Percentiles rank a stretch among this genome's conserved stretches.
Conservation (phyloP, 2,329 filamentous ascomycete species). For the Alternaria gansuensis region DNA sequence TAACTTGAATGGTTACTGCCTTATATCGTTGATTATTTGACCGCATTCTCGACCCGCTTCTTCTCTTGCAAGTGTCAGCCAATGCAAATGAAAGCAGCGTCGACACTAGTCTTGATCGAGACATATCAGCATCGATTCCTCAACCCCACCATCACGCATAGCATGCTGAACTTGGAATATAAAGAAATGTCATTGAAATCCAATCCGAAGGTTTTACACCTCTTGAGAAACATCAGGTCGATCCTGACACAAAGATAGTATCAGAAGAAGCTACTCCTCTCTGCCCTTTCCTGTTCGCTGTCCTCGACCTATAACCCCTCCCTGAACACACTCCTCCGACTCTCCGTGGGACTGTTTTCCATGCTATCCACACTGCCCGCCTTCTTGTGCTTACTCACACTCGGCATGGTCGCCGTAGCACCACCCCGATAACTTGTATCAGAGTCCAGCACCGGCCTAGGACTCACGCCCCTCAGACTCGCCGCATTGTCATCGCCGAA, state of each 20-base stretch:
- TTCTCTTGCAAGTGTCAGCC: neutral
- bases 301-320: slow-evolving; percentile 66
- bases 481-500: slow-evolving; percentile 56
- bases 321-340: slow-evolving; percentile 71
- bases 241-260: neutral
- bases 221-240: neutral
- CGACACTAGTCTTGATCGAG: neutral
- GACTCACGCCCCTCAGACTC: slow-evolving; percentile 74
- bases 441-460: slow-evolving; percentile 69
- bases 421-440: slow-evolving; percentile 51
- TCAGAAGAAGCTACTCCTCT: neutral
- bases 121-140: neutral
- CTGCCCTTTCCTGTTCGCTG: neutral
- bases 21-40: too few species aligned
- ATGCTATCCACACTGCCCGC: slow-evolving; percentile 44
- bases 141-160: neutral
- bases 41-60: too few species aligned
- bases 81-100: neutral
- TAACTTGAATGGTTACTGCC: too few species aligned
- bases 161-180: neutral
- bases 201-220: neutral
- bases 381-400: slow-evolving; percentile 47
- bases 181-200: neutral
- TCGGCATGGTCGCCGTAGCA: slow-evolving; percentile 54
- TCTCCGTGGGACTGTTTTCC: slow-evolving; percentile 71